phyloP scores from a whole-genome alignment of 192 early-diverging fungal genomes.

The Endogone sp. region DNA sequence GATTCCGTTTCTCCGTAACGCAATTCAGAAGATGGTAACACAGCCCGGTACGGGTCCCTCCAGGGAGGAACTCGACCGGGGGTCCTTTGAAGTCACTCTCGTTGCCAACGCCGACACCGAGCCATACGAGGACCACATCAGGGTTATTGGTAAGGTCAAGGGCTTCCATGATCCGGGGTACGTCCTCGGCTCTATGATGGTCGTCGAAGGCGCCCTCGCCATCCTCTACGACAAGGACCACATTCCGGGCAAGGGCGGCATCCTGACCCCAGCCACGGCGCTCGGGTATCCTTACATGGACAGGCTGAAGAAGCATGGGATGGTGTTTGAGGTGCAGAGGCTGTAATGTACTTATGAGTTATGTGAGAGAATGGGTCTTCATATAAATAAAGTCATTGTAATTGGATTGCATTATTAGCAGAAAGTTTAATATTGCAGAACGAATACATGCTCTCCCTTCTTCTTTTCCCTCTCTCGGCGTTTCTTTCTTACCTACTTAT shows the following conservation, averaged over 20 bases:
- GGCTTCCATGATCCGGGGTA: conserved; percentile 12
- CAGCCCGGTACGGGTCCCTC: conserved; percentile 65
- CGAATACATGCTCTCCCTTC: too few relatives aligned
- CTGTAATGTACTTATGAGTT: too few relatives aligned
- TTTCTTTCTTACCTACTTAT: too few relatives aligned
- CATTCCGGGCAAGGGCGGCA: conserved; percentile 60
- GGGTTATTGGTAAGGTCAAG: conserved; percentile 44
- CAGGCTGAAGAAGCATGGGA: conserved; percentile 56
- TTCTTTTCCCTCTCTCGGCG: too few relatives aligned
- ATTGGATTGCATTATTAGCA: too few relatives aligned
- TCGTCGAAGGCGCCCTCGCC: conserved; percentile 75
- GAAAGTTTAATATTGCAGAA: too few relatives aligned
- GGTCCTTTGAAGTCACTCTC: conserved; percentile 43
- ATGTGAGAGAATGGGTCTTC: too few relatives aligned
- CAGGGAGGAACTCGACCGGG: conserved; percentile 48
- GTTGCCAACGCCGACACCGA: conserved; percentile 45
- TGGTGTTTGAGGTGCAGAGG: conserved; percentile 23
- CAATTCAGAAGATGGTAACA: conserved; percentile 53
- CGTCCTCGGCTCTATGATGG: conserved; percentile 71
- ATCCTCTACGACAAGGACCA: conserved; percentile 56
- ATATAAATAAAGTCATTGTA: too few relatives aligned
- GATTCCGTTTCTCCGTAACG: conserved; percentile 40
- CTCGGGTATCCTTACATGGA: conserved; percentile 70
- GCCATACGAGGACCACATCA: conserved; percentile 33
- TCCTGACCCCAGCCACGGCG: conserved; percentile 76